These are phyloP conservation scores for Pseudonitzschia multiseries DNA, from an alignment of 108 stramenopile genomes.

Conservation along the genomic window DNA sequence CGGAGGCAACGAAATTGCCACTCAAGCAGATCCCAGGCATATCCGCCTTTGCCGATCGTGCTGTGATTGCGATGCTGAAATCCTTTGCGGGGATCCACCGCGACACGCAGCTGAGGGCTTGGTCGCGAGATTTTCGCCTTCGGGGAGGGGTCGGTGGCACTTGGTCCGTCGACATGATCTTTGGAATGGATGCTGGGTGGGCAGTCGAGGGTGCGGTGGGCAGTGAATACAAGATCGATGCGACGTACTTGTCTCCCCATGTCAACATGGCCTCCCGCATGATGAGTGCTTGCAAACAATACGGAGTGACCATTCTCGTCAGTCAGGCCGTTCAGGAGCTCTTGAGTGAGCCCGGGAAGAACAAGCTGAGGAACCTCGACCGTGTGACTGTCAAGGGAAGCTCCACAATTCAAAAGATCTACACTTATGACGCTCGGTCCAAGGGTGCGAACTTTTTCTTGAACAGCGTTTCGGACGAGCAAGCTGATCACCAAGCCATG, in stretches of 20 bases:
- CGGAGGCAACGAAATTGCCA: slow-evolving; percentile 49
- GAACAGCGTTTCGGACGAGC: slow-evolving; percentile 56
- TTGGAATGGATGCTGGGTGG: slow-evolving; percentile 98
- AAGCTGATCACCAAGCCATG: slow-evolving; percentile 74
- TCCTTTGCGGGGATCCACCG: slow-evolving; percentile 76
- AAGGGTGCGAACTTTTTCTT: slow-evolving; percentile 81
- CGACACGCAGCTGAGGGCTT: slow-evolving; percentile 63
- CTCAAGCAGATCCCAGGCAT: slow-evolving; percentile 72
- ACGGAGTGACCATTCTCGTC: slow-evolving; percentile 74
- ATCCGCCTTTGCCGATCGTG: slow-evolving; percentile 73
- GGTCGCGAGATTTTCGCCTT: slow-evolving; percentile 69
- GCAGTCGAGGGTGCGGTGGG: slow-evolving; percentile 94
- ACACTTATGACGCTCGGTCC: slow-evolving; percentile 86
- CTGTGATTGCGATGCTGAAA: slow-evolving; percentile 82
- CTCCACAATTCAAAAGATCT: slow-evolving; percentile 79
- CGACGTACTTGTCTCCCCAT: slow-evolving; percentile 95
- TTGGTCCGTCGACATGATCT: slow-evolving; percentile 68
- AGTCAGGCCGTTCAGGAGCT: slow-evolving; percentile 83
- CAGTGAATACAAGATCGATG: slow-evolving; percentile 89
- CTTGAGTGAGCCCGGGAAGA: slow-evolving; percentile 59
- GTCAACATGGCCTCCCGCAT: slow-evolving; percentile 95
- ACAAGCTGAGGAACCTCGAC: slow-evolving; percentile 83
- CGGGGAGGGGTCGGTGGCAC: slow-evolving; percentile 44
- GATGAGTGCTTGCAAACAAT: slow-evolving; percentile 91
- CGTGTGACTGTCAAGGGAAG: slow-evolving; percentile 93